These are phyloP conservation scores for Lipomyces starkeyi DNA, from an alignment of 805 yeast genomes.

Conservation along the genomic window DNA sequence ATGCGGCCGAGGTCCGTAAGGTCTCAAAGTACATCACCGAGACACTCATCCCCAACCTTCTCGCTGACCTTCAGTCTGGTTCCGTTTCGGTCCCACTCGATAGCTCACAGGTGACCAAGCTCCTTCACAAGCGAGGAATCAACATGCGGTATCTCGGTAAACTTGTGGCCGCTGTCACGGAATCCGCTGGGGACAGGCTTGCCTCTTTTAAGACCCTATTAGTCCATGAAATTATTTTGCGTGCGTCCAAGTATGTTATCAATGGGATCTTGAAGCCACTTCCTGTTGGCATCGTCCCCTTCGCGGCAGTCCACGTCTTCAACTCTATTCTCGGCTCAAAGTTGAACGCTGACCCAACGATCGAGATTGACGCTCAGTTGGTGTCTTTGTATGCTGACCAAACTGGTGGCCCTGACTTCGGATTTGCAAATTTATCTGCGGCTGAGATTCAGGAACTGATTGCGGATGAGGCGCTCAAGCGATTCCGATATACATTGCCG, in stretches of 20 bases:
- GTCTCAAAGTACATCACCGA: conserved; percentile 67
- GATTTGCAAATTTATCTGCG: conserved; percentile 56
- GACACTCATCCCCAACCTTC: conserved; percentile 65
- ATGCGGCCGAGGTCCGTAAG: conserved; percentile 68
- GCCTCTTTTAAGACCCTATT: conserved; percentile 53
- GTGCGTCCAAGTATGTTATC: conserved; percentile 78
- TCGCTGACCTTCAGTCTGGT: conserved; percentile 60
- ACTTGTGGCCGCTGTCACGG: conserved; percentile 26
- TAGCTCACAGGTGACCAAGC: conserved; percentile 72
- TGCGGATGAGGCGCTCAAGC: conserved; percentile 57
- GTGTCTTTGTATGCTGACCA: conserved; percentile 48
- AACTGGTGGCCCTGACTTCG: conserved; percentile 45
- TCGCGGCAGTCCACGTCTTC: conserved; percentile 70
- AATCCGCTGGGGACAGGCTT: conserved; percentile 45
- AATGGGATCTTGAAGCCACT: conserved; percentile 54
- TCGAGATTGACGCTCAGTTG: conserved; percentile 48
- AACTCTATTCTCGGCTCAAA: conserved; percentile 67
- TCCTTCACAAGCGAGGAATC: conserved; percentile 81
- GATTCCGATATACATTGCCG: conserved; percentile 69
- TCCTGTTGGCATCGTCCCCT: conserved; percentile 63
- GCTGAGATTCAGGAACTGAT: conserved; percentile 54
- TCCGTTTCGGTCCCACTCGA: conserved; percentile 70
- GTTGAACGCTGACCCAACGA: conserved; percentile 52
- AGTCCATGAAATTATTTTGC: conserved; percentile 74
- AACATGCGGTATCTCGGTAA: conserved; percentile 86